Conservation (phyloP, 805 yeast genomes). For the Zygosaccharomyces siamensis region DNA sequence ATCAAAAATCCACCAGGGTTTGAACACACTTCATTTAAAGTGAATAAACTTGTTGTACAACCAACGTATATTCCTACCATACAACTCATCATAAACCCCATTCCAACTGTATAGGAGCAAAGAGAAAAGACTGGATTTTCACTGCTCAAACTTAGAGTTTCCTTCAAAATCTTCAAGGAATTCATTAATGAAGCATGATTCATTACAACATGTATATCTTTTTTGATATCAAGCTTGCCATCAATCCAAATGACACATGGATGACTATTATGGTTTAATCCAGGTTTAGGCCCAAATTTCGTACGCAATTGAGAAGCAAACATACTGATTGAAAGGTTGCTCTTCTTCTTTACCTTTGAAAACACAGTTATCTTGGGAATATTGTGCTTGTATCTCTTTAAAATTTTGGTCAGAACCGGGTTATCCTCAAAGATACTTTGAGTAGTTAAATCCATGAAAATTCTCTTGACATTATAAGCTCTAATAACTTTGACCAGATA, state of each 20-base stretch:
- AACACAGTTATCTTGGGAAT: conserved; percentile 32
- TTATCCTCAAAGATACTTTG: conserved; percentile 24
- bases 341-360: conserved; percentile 31
- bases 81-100: conserved; percentile 86
- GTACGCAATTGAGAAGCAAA: conserved; percentile 20
- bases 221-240: conserved; percentile 20
- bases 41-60: conserved; percentile 72
- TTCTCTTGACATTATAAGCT: conserved; percentile 64
- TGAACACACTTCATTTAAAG: conserved; percentile 70
- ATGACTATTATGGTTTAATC: conserved; percentile 33
- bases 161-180: conserved; percentile 83
- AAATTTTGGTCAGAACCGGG: conserved; percentile 19
- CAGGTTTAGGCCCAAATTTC: conserved; percentile 21
- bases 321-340: conserved; percentile 16
- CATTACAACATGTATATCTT: conserved; percentile 30
- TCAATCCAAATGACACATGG: conserved; percentile 33
- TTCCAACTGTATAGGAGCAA: conserved; percentile 75
- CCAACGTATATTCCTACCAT: conserved; percentile 84
- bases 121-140: conserved; percentile 75
- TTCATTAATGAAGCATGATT: conserved; percentile 64
- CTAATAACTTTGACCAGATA: conserved; percentile 60
- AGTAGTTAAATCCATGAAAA: conserved; percentile 59
- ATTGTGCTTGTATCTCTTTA: conserved; percentile 22
- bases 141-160: conserved; percentile 79
- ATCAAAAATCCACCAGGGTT: conserved; percentile 69